These are phyloP conservation scores for Pyrenophora seminiperda DNA, from an alignment of 2,329 filamentous ascomycete species.

Conservation along the genomic window DNA sequence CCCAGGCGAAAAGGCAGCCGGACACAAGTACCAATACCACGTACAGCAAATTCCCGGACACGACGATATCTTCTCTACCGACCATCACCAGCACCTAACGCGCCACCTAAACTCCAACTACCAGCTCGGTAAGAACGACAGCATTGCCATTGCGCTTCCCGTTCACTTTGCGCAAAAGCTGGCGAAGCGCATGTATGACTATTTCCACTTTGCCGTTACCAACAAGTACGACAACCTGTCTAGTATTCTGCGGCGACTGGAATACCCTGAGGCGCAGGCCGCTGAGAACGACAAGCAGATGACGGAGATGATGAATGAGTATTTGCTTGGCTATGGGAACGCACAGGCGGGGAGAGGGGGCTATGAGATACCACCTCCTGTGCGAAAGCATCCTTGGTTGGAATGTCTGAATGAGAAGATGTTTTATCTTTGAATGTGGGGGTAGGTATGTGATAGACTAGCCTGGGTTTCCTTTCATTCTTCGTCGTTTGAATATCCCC, in stretches of 20 bases:
- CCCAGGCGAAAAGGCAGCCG: neutral
- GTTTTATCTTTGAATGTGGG: conserved; percentile 8
- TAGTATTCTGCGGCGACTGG: neutral
- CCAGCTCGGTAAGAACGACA: conserved; percentile 1
- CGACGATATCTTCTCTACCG: neutral
- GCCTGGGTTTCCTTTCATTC: neutral
- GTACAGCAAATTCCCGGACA: neutral
- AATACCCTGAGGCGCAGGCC: neutral
- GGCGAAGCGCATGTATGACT: conserved; percentile 5
- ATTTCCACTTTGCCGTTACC: conserved; percentile 1
- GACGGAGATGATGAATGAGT: conserved; percentile 1
- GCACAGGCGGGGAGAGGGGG: neutral
- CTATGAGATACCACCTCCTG: too few relatives aligned
- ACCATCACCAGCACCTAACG: neutral
- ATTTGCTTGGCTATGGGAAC: neutral
- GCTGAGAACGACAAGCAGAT: neutral
- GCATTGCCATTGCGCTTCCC: conserved; percentile 2
- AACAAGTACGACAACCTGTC: conserved; percentile 4
- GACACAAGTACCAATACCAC: conserved; percentile 4
- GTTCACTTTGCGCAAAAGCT: conserved; percentile 8
- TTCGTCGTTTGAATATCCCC: neutral
- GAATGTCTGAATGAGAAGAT: conserved; percentile 5
- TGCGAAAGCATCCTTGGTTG: conserved; percentile 2
- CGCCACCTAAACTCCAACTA: neutral
- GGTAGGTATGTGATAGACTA: neutral